These are phyloP conservation scores for Isoetes taiwanensis DNA, from an alignment of 75 land plant species.

Conservation along the genomic window DNA sequence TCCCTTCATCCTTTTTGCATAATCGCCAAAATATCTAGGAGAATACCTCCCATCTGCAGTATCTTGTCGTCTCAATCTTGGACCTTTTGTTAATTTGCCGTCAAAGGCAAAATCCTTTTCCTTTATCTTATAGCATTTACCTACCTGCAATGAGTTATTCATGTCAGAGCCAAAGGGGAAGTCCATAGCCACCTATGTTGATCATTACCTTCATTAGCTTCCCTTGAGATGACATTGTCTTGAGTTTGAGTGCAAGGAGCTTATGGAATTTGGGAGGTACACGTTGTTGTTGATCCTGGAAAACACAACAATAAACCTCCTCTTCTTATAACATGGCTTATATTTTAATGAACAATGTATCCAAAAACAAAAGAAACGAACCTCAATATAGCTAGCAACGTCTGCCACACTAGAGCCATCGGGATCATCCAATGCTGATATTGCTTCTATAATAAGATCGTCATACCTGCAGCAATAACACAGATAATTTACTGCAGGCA, in stretches of 20 bases:
- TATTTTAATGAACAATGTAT: no score
- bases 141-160: conserved; percentile 8
- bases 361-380: conserved; percentile 1
- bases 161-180: not conserved
- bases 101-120: conserved; percentile 10
- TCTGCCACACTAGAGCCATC: conserved; percentile 64
- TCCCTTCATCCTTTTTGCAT: conserved; percentile 10
- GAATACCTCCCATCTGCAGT: conserved; percentile 11
- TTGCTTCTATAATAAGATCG: conserved; percentile 56
- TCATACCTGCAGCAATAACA: conserved; percentile 35
- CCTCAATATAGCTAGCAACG: conserved; percentile 66
- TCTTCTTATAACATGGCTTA: not conserved
- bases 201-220: conserved; percentile 52
- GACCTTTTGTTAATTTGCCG: conserved; percentile 10
- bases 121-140: conserved; percentile 21
- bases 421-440: conserved; percentile 50
- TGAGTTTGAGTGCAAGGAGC: conserved; percentile 45
- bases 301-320: not conserved
- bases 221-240: conserved; percentile 41
- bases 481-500: no score
- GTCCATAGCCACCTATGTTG: not conserved
- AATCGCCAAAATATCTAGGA: conserved; percentile 10
- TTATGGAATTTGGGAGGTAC: conserved; percentile 53
- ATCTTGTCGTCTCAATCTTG: conserved; percentile 13
- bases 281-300: conserved; percentile 48